Evolutionary conservation across 352 stramenopile species (phyloP), one percentile per base, ranked within the genome.

Genomic region (Globisporangium iwayamae): DNA sequence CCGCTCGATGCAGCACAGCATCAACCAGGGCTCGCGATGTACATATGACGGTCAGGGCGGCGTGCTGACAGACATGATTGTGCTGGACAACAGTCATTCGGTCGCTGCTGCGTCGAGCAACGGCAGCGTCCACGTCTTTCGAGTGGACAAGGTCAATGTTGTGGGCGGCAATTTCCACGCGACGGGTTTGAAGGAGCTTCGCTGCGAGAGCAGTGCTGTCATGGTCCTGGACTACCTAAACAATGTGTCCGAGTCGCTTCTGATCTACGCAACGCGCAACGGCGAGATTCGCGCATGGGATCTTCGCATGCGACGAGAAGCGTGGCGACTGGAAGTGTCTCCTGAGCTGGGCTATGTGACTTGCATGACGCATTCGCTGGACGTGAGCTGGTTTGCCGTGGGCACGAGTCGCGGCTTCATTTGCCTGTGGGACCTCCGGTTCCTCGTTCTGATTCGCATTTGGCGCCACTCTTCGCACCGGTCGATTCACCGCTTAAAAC

Each of bases 51-150:
- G 87, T 9, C 95, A 99, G 64, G 87, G 89, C 20, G 82, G 79
- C 51, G 95, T 85, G 68, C 93, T 97, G 28, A 94, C 89, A 3
- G 97, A 99, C 76, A 90, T 98, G 71, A 87, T 91, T 46, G 94
- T 98, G 66, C 67, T 99, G 14, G 96, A 99, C 56, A 98, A 98
- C 64, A 97, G 82, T 53, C 96, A 99, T 72, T 98, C 95, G 25
- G 86, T 99, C 28, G 96, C 95, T 22, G 97, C 89, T 2, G 86
- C 85, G 3, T 96, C 81, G 2, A 95, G 82, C 54, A 91, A 97
- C 51, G 95, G 89, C 9, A 93, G 80, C 14, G 79, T 99, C 14
- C 96, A 99, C 70, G 91, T 99, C 3, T 99, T 98, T 85, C 87
- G 94, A 50, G 94, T 99, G 57, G 97, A 99, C 60, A 89, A 96